Conservation (phyloP, 2,329 filamentous ascomycete genomes). For the Beauveria pseudobassiana region DNA sequence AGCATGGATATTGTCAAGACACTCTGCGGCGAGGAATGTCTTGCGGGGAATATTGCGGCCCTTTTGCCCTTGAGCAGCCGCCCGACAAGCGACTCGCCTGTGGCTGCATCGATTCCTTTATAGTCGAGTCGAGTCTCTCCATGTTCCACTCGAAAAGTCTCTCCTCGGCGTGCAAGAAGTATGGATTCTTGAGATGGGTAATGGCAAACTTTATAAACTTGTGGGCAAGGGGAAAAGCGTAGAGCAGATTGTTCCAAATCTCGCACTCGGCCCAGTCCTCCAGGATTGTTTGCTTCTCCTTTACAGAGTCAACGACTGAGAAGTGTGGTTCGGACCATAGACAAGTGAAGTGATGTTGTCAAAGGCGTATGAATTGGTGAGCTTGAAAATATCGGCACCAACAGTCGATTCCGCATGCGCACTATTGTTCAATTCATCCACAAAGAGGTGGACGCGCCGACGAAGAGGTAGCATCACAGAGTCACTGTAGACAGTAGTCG, state of each 20-base stretch:
- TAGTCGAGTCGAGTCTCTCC: background rate
- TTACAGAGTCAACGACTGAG: background rate
- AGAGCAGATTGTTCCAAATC: constrained; percentile 2
- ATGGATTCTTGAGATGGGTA: background rate
- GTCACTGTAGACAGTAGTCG: background rate
- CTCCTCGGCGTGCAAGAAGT: background rate
- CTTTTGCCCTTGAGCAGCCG: background rate
- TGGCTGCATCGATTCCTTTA: background rate
- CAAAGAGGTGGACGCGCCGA: background rate
- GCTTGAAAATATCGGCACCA: background rate
- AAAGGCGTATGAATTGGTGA: constrained; percentile 1
- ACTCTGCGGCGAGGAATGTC: background rate
- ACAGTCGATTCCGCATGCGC: background rate
- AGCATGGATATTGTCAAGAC: constrained; percentile 4
- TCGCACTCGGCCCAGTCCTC: constrained; percentile 4
- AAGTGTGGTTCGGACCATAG: background rate
- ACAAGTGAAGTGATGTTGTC: background rate
- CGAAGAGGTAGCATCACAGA: background rate
- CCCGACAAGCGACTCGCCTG: background rate
- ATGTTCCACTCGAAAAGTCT: background rate
- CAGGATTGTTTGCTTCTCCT: background rate
- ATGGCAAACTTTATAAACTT: background rate
- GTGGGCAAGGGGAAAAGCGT: background rate
- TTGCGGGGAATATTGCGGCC: background rate
- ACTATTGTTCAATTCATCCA: background rate